Conservation (phyloP, 2,329 filamentous ascomycete genomes). For the Ceratocystis cacaofunesta region DNA sequence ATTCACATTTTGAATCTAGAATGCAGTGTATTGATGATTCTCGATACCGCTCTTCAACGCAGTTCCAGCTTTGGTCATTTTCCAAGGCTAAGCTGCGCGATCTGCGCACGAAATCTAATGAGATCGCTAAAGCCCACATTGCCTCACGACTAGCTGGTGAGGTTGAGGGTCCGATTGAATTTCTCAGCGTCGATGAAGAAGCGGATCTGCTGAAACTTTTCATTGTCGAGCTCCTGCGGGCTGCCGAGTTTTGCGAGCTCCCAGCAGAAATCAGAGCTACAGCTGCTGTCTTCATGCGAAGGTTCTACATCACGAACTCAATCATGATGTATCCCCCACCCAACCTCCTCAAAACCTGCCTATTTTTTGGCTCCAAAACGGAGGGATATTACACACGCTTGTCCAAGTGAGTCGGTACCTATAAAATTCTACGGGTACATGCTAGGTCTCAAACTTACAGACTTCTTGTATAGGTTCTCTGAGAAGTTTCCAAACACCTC, state of each 20-base stretch:
- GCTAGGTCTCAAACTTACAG: background rate
- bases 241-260: constrained; percentile 34
- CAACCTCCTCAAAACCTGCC: constrained; percentile 72
- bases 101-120: constrained; percentile 65
- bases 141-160: constrained; percentile 30
- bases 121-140: constrained; percentile 51
- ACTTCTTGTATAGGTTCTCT: constrained; percentile 36
- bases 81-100: constrained; percentile 55
- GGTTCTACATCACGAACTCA: constrained; percentile 92
- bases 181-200: constrained; percentile 73
- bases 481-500: constrained; percentile 55
- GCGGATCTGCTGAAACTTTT: constrained; percentile 68
- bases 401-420: constrained; percentile 24
- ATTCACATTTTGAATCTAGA: background rate
- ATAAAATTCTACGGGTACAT: too few species aligned
- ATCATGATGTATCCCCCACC: constrained; percentile 92
- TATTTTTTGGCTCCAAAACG: constrained; percentile 89
- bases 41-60: constrained; percentile 75
- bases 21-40: constrained; percentile 52
- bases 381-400: constrained; percentile 65
- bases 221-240: constrained; percentile 42
- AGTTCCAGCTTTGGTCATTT: constrained; percentile 89
- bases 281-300: constrained; percentile 74
- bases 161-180: constrained; percentile 35
- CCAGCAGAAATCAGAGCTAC: constrained; percentile 37